Base-by-base conservation (phyloP, 2,329 filamentous ascomycete species). In the Arthroderma sp. region DNA sequence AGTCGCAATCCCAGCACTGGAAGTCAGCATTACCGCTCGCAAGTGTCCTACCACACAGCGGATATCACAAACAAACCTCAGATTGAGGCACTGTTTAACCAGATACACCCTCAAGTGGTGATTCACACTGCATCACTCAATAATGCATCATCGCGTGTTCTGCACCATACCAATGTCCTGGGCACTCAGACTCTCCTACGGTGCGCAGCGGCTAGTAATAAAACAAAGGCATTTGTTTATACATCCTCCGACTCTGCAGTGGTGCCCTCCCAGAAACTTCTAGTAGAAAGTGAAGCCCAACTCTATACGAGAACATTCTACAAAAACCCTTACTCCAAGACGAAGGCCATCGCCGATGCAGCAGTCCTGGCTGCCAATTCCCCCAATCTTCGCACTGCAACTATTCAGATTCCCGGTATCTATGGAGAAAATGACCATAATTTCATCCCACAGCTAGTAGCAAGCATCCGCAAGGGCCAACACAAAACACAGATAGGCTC, bases 341-440 rank as follows among this genome's bases (percentile, higher is more conserved):
- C 35, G 35, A 37, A 77, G 84, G 83, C 85, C 55, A 77, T 83
- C 59, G 88, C 88, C 43, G 89, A 95, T 74, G 75, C 81, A 56
- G 74, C 87, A 55, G 87, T 91, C 62, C 76, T 94, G 57, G 73
- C 78, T 44, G 35, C 35, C 19, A 84, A 58, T 66, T 76, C 56
- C 58, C 71, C 75, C 57, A 73, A 74, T 35, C 79, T 90, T 65
- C 76, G 85, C 8, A 91, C 87, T 13, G 80, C 80, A 65, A 77
- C 87, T 37, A 80, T 95, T 62, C 85, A 89, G 28, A 86, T 88
- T 19, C 83, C 87, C 11, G 86, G 86, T 62, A 90, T 94, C 70
- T 87, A 94, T 66, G 89, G 89, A 65, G 86, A 88, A 67, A 85
- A 86, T 64, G 89, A 95, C 74, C 11, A 9, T 13, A 23, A 25